phyloP scores from a whole-genome alignment of 1,139 yeast genomes.

The Williopsis jadinii region DNA sequence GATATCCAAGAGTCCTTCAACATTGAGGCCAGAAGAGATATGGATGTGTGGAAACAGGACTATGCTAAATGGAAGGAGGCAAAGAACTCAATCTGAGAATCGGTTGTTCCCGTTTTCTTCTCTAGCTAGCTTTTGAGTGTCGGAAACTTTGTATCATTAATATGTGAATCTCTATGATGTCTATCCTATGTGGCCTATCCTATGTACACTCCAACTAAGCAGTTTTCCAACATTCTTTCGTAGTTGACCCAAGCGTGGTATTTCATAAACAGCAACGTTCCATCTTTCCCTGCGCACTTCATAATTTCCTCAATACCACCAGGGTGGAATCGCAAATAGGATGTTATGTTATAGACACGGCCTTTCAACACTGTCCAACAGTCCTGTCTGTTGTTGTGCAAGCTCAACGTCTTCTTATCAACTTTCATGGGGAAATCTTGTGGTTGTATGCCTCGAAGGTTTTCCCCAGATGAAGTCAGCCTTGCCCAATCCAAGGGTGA shows the following conservation, averaged over 20 bases:
- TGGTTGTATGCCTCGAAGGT: constrained; percentile 33
- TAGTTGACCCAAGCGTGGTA: constrained; percentile 88
- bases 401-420: constrained; percentile 48
- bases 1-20: constrained; percentile 17
- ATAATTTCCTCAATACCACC: constrained; percentile 81
- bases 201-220: constrained; percentile 59
- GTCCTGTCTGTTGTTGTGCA: constrained; percentile 54
- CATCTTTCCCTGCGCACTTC: constrained; percentile 81
- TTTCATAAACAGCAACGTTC: constrained; percentile 69
- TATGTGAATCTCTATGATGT: neutral
- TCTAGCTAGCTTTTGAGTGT: no score
- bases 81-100: neutral
- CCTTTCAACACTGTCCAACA: constrained; percentile 85
- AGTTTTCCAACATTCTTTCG: constrained; percentile 72
- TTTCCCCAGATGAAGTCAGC: constrained; percentile 37
- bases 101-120: neutral
- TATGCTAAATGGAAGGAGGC: constrained; percentile 11
- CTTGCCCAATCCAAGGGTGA: constrained; percentile 87
- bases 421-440: constrained; percentile 41
- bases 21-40: constrained; percentile 1
- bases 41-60: constrained; percentile 10
- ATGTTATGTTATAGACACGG: constrained; percentile 77
- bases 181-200: constrained; percentile 2
- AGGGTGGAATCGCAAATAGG: constrained; percentile 82
- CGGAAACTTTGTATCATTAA: no score